These are phyloP conservation scores for Ceratocystis colombiana DNA, from an alignment of 2,329 filamentous ascomycete species.

Conservation along the genomic window DNA sequence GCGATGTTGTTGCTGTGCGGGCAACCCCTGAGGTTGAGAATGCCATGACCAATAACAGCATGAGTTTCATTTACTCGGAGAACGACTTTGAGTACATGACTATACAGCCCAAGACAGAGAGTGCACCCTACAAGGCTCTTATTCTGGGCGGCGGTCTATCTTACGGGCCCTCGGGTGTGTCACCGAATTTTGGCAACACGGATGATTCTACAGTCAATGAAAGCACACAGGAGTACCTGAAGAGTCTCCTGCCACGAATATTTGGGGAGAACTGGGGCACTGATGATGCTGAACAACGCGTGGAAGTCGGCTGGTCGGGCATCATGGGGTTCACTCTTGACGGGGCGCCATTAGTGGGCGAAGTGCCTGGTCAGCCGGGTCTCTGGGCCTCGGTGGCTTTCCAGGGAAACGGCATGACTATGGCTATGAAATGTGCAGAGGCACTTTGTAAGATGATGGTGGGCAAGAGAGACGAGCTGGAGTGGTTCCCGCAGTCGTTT, in stretches of 20 bases:
- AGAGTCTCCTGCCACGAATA: constrained; percentile 37
- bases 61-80: constrained; percentile 46
- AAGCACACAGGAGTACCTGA: constrained; percentile 41
- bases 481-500: constrained; percentile 48
- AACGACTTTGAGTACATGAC: constrained; percentile 60
- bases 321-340: constrained; percentile 49
- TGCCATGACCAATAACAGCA: constrained; percentile 36
- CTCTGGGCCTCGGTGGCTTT: constrained; percentile 51
- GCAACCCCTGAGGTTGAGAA: constrained; percentile 11
- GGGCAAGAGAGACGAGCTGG: constrained; percentile 32
- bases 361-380: constrained; percentile 37
- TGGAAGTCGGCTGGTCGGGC: constrained; percentile 43
- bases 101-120: constrained; percentile 36
- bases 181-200: constrained; percentile 44
- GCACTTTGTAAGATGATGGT: constrained; percentile 47
- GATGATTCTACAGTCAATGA: constrained; percentile 46
- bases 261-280: constrained; percentile 46
- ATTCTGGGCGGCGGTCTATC: constrained; percentile 52
- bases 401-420: constrained; percentile 58
- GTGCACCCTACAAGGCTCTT: constrained; percentile 36
- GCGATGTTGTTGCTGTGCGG: constrained; percentile 23
- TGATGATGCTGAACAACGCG: constrained; percentile 32
- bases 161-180: constrained; percentile 35
- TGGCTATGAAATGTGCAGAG: constrained; percentile 50
- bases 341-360: constrained; percentile 44